Evolutionary conservation across 768 basidiomycete species (phyloP).

Genomic region (Pisolithus albus): DNA sequence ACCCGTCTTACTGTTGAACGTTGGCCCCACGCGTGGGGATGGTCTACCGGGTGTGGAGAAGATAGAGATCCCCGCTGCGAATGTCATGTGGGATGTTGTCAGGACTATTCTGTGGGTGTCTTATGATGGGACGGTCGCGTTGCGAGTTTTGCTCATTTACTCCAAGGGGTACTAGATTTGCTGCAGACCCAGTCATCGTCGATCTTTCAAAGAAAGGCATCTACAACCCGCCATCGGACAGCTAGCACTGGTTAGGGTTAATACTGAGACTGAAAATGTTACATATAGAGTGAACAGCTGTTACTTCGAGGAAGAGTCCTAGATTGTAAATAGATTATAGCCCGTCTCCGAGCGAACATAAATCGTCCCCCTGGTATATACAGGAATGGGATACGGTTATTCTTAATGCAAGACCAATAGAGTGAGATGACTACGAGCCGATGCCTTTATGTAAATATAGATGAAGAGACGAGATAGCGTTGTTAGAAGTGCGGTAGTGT

Average conservation of each 20-base stretch:
- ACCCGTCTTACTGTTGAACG: slow-evolving; percentile 75
- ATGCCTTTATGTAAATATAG: slow-evolving; percentile 19
- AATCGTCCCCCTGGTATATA: slow-evolving; percentile 19
- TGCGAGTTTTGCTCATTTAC: slow-evolving; percentile 2
- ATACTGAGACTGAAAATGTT: slow-evolving; percentile 3
- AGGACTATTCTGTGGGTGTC: slow-evolving; percentile 50
- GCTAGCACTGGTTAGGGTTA: slow-evolving; percentile 19
- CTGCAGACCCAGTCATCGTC: slow-evolving; percentile 39
- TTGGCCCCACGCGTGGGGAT: slow-evolving; percentile 88
- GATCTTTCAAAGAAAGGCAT: slow-evolving; percentile 55
- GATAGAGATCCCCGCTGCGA: slow-evolving; percentile 68
- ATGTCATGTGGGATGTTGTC: slow-evolving; percentile 64
- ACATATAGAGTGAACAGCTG: slow-evolving; percentile 2
- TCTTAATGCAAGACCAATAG: slow-evolving; percentile 15
- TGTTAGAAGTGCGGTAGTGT: slow-evolving; percentile 21
- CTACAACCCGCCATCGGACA: slow-evolving; percentile 40
- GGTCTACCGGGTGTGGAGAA: slow-evolving; percentile 60
- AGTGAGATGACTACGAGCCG: slow-evolving; percentile 15
- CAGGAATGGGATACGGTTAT: slow-evolving; percentile 18
- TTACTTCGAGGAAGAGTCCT: slow-evolving; percentile 20
- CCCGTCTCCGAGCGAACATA: slow-evolving; percentile 18
- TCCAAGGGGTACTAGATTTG: slow-evolving; percentile 40
- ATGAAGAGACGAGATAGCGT: slow-evolving; percentile 7
- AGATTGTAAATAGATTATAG: slow-evolving; percentile 24
- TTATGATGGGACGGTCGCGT: neutral